Conservation (phyloP, 306 rosid genomes). For the Lupinus albus region DNA sequence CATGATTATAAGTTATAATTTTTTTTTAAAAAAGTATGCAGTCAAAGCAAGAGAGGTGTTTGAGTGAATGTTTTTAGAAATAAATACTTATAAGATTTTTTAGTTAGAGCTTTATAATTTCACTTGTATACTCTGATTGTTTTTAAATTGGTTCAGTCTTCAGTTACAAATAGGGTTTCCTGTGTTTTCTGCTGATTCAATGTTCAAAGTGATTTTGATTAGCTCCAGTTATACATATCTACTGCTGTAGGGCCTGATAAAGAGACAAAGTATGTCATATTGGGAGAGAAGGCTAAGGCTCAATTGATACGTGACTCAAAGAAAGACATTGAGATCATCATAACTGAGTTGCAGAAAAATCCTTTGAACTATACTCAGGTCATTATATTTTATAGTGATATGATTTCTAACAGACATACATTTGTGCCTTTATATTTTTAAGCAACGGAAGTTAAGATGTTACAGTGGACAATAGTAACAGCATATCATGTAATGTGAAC, state of each 20-base stretch:
- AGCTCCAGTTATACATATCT: neutral
- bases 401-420: too few species aligned
- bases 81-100: neutral
- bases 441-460: too few species aligned
- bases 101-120: neutral
- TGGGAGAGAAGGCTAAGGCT: conserved; percentile 98
- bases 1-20: neutral
- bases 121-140: neutral
- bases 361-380: conserved; percentile 91
- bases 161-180: neutral
- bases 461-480: too few species aligned
- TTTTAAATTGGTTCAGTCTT: neutral
- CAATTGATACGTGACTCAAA: conserved; percentile 89
- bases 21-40: too few species aligned
- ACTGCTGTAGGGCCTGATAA: conserved; percentile 72
- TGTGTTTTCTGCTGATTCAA: neutral
- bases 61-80: neutral
- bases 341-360: conserved; percentile 90
- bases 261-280: conserved; percentile 71
- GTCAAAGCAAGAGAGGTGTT: neutral
- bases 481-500: too few species aligned
- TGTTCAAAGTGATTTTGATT: neutral
- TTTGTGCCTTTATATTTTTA: too few species aligned
- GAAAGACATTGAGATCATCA: conserved; percentile 58
- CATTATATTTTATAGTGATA: conserved; percentile 20